A percentile compares a stretch with the other conserved stretches of the same genome.
phyloP scores from a whole-genome alignment of 345 rosid genomes.

The Camelina neglecta region DNA sequence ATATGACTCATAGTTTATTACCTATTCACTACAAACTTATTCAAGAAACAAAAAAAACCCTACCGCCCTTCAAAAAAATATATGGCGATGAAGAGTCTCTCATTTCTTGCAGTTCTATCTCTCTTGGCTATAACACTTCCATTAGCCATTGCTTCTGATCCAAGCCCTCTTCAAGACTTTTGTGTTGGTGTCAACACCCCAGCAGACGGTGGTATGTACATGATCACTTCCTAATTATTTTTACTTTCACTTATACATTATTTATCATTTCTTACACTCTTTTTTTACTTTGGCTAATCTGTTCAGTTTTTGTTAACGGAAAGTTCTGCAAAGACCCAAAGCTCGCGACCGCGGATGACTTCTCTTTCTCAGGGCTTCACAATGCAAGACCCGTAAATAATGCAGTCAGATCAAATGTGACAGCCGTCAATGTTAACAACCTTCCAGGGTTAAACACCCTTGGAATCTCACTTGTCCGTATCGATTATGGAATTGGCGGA shows the following conservation, averaged over 20 bases:
- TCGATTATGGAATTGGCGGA: conserved; percentile 26
- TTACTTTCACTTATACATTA: neutral
- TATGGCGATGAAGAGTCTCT: conserved; percentile 22
- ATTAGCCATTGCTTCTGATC: conserved; percentile 19
- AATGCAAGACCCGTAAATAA: neutral
- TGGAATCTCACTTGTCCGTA: conserved; percentile 39
- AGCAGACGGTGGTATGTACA: conserved; percentile 8
- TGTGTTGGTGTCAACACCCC: conserved; percentile 20
- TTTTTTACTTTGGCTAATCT: neutral
- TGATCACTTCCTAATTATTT: neutral
- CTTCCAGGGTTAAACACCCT: conserved; percentile 39
- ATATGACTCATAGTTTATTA: neutral
- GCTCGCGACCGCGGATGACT: conserved; percentile 23
- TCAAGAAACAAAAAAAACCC: neutral
- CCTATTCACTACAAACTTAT: neutral
- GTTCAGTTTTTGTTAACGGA: conserved; percentile 36
- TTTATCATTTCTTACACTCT: neutral
- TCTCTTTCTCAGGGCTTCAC: conserved; percentile 23
- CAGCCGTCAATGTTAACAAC: conserved; percentile 13
- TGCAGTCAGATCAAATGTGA: neutral
- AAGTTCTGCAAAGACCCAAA: conserved; percentile 39
- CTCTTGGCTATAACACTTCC: conserved; percentile 22
- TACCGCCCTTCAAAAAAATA: neutral
- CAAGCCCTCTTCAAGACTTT: conserved; percentile 28
- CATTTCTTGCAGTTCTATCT: neutral